Evolutionary conservation across 805 yeast genomes (phyloP).

Genomic region (Wickerhamomyces subpelliculosus): DNA sequence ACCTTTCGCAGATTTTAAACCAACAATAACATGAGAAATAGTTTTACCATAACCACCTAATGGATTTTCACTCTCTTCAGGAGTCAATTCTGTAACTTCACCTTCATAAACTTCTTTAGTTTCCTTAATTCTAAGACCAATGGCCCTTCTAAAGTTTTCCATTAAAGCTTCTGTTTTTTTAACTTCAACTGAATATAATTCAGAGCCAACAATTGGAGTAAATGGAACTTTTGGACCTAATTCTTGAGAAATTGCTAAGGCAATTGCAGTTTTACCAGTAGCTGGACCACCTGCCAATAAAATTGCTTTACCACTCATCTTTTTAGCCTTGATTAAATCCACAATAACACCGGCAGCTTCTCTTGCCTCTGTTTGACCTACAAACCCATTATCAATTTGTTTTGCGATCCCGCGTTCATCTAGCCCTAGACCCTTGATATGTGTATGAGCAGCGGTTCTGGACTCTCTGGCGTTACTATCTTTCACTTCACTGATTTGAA

Average conservation of each 20-base stretch:
- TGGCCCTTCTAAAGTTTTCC: constrained; percentile 95
- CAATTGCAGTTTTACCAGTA: constrained; percentile 96
- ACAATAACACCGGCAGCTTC: constrained; percentile 95
- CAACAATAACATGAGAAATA: constrained; percentile 88
- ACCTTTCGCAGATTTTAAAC: constrained; percentile 87
- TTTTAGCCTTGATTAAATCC: constrained; percentile 85
- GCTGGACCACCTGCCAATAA: constrained; percentile 97
- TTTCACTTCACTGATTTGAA: constrained; percentile 70
- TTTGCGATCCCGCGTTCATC: constrained; percentile 87
- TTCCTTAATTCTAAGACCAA: constrained; percentile 92
- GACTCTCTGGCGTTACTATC: constrained; percentile 43
- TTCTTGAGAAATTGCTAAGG: constrained; percentile 92
- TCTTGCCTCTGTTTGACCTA: constrained; percentile 65
- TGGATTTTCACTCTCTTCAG: constrained; percentile 95
- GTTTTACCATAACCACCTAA: constrained; percentile 98
- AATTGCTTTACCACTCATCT: constrained; percentile 94
- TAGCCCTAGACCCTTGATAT: constrained; percentile 88
- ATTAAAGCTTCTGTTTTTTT: constrained; percentile 93
- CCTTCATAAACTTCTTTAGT: constrained; percentile 98
- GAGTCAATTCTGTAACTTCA: constrained; percentile 91
- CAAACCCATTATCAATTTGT: constrained; percentile 79
- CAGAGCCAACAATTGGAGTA: constrained; percentile 94
- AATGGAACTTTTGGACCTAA: constrained; percentile 96
- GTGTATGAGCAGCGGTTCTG: constrained; percentile 94
- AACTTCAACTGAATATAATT: constrained; percentile 91